phyloP scores from a whole-genome alignment of 2,329 filamentous ascomycete species.

The Fusarium succisae region DNA sequence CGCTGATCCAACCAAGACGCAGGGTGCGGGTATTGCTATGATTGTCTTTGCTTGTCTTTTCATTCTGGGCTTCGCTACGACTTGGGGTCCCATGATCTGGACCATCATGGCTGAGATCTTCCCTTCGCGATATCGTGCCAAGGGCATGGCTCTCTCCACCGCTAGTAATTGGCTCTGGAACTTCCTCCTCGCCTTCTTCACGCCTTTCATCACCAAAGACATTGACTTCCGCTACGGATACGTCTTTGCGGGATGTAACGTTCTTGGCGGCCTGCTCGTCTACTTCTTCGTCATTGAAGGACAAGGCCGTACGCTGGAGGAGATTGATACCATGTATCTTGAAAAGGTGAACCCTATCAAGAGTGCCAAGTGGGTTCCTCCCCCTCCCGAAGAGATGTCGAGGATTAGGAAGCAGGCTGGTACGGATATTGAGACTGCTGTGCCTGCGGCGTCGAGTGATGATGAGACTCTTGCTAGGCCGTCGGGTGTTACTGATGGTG shows the following conservation, averaged over 20 bases:
- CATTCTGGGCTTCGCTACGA: conserved; percentile 72
- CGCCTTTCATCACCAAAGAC: conserved; percentile 76
- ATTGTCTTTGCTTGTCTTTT: conserved; percentile 72
- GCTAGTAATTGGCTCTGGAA: conserved; percentile 76
- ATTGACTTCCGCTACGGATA: conserved; percentile 81
- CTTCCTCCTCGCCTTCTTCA: conserved; percentile 81
- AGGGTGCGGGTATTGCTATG: conserved; percentile 64
- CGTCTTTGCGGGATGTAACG: conserved; percentile 77
- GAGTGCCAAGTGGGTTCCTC: conserved; percentile 64
- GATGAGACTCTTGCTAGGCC: conserved; percentile 27
- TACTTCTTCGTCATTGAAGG: conserved; percentile 83
- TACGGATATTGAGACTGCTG: conserved; percentile 47
- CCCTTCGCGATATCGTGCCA: conserved; percentile 68
- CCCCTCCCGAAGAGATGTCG: conserved; percentile 55
- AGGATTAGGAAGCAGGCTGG: conserved; percentile 54
- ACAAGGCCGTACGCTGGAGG: conserved; percentile 77
- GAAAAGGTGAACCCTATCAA: conserved; percentile 70
- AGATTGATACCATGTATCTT: conserved; percentile 83
- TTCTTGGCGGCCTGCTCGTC: conserved; percentile 70
- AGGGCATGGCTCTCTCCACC: conserved; percentile 68
- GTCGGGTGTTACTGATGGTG: conserved; percentile 11
- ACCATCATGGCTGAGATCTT: conserved; percentile 73
- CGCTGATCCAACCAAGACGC: conserved; percentile 46
- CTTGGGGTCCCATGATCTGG: conserved; percentile 74
- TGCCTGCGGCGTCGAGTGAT: conserved; percentile 6